Evolutionary conservation across 768 basidiomycete genomes (phyloP), one percentile per base, ranked within the genome.

Genomic region (Agrocybe chaxingu): DNA sequence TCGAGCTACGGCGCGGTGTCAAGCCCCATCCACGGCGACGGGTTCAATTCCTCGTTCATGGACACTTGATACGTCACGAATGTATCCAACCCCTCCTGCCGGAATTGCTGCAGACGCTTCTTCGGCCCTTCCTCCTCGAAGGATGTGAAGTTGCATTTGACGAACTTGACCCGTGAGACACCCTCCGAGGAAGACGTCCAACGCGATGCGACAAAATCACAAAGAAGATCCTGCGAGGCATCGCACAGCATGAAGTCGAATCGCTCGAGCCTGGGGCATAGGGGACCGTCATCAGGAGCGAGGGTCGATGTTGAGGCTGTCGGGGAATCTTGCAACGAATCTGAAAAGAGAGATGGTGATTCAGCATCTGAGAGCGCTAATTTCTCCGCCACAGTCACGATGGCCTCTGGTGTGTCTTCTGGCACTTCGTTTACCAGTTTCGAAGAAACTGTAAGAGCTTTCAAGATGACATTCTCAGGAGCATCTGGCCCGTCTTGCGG

Each of bases 11-110:
- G 40, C 10, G 43, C 42, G 1, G 43, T 50, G 11, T 63, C 62
- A 41, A 66, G 37, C 1, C 64, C 66, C 9, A 61, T 64, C 66
- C 66, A 67, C 16, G 66, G 64, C 7, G 64, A 65, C 2, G 66
- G 66, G 31, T 57, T 59, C 42, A 59, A n/a, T 42, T 65, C 63
- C 31, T 64, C 66, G 24, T 48, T 57, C 1, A 57, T 50, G 8
- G 62, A 53, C 11, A 57, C 50, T 44, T 62, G 64, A 48, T 60
- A 63, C 4, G 55, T 56, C 13, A 67, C 51, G 8, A 45, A 47
- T 9, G 57, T 55, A 34, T 64, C 56, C 49, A 67, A 47, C 10
- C 61, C 66, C 40, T 61, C 57, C 48, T 48, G 12, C 24, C 49
- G 54, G 33, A 62, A 54, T 32, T 42, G 40, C 34, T 58, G 34